Conservation (phyloP, 2,329 filamentous ascomycete genomes). For the Colletotrichum theobromicola region DNA sequence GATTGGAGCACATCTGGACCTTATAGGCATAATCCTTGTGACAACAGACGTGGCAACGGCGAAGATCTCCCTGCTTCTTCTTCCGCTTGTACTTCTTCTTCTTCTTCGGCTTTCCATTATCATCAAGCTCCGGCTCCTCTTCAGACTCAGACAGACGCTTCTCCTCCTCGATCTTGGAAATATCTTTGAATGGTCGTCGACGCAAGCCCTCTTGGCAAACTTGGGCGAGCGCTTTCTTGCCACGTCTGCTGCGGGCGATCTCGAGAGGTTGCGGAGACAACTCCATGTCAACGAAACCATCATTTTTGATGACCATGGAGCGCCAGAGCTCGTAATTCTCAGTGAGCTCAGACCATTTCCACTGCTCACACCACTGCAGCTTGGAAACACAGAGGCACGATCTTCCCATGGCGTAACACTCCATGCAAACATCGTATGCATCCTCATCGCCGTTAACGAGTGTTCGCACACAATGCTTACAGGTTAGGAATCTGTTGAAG, state of each 20-base stretch:
- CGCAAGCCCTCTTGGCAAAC: slow-evolving; percentile 92
- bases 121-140: slow-evolving; percentile 61
- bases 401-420: slow-evolving; percentile 96
- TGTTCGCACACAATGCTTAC: slow-evolving; percentile 78
- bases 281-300: slow-evolving; percentile 69
- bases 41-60: slow-evolving; percentile 82
- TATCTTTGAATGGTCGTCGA: slow-evolving; percentile 81
- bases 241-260: slow-evolving; percentile 68
- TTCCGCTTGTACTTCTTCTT: slow-evolving; percentile 66
- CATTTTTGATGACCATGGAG: slow-evolving; percentile 75
- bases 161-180: slow-evolving; percentile 63
- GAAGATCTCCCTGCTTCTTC: slow-evolving; percentile 58
- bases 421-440: slow-evolving; percentile 96
- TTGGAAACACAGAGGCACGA: slow-evolving; percentile 89
- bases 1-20: slow-evolving; percentile 77
- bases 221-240: slow-evolving; percentile 83
- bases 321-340: slow-evolving; percentile 85
- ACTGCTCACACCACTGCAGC: slow-evolving; percentile 92
- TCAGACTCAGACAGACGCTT: slow-evolving; percentile 56
- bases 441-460: slow-evolving; percentile 74
- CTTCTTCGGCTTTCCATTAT: slow-evolving; percentile 65
- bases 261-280: slow-evolving; percentile 74
- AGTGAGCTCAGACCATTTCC: slow-evolving; percentile 79
- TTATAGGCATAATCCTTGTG: slow-evolving; percentile 84
- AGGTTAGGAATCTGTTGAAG: slow-evolving; percentile 95